These are phyloP conservation scores for Vitis hybrid DNA, from an alignment of 177 flowering plant genomes.

Conservation along the genomic window DNA sequence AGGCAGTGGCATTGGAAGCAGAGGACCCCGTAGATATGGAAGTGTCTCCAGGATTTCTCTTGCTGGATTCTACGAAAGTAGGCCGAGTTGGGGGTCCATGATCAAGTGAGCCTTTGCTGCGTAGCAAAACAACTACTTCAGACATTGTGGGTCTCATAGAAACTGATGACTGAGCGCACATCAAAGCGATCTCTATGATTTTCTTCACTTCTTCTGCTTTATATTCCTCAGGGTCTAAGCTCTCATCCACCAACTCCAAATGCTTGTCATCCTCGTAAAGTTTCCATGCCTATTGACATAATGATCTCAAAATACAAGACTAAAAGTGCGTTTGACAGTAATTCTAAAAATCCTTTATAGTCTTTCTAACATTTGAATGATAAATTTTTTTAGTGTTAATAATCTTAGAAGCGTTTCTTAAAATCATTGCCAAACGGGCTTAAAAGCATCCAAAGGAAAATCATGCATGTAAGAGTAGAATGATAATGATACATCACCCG, in stretches of 20 bases:
- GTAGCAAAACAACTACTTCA: conserved; percentile 27
- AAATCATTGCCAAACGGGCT: too few species aligned
- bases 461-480: too few species aligned
- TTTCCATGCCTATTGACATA: conserved; percentile 37
- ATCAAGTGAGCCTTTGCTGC: conserved; percentile 12
- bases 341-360: too few species aligned
- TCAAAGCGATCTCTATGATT: conserved; percentile 34
- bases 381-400: too few species aligned
- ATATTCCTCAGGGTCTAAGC: conserved; percentile 31
- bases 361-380: too few species aligned
- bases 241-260: conserved; percentile 33
- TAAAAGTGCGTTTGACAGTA: too few species aligned
- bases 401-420: too few species aligned
- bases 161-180: conserved; percentile 38
- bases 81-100: conserved; percentile 16
- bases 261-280: conserved; percentile 33
- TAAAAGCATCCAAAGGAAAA: too few species aligned
- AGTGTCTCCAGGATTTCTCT: too few species aligned
- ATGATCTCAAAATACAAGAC: background rate
- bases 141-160: conserved; percentile 47
- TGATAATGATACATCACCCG: conserved; percentile 21
- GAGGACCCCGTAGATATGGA: too few species aligned
- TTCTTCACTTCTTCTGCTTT: conserved; percentile 29
- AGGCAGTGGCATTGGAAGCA: too few species aligned
- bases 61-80: conserved; percentile 4